phyloP scores from a whole-genome alignment of 768 basidiomycete species.

The Melanogaster broomeanus region DNA sequence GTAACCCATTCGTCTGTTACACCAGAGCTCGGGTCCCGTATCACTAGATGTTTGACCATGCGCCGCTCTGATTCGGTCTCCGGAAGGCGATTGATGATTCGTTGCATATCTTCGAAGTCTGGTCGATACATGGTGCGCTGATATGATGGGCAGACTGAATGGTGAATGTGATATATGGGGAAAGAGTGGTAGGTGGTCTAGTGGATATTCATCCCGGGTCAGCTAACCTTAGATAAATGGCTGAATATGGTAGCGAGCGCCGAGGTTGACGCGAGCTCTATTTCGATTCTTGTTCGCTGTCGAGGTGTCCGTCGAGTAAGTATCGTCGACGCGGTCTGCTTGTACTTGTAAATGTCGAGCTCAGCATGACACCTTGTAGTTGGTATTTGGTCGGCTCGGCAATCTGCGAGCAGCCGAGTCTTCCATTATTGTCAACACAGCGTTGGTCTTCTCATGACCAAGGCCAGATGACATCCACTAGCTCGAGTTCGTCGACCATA shows the following conservation, averaged over 20 bases:
- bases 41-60: constrained; percentile 58
- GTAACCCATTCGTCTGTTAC: constrained; percentile 65
- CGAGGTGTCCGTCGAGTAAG: background rate
- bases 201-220: background rate
- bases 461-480: constrained; percentile 36
- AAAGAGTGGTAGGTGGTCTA: background rate
- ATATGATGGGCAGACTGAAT: background rate
- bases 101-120: constrained; percentile 55
- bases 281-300: background rate
- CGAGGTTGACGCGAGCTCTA: background rate
- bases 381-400: constrained; percentile 9
- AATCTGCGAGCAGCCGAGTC: constrained; percentile 17
- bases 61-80: constrained; percentile 56
- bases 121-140: constrained; percentile 22
- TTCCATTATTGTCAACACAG: too few species aligned
- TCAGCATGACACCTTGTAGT: background rate
- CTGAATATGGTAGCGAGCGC: background rate
- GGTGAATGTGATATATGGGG: constrained; percentile 1
- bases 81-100: constrained; percentile 60
- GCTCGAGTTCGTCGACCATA: constrained; percentile 53
- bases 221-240: background rate
- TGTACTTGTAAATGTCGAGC: background rate
- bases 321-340: background rate
- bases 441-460: background rate
- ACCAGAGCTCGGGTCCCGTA: constrained; percentile 41